phyloP scores from a whole-genome alignment of 192 early-diverging fungal genomes.

The Physocladia obscura region DNA sequence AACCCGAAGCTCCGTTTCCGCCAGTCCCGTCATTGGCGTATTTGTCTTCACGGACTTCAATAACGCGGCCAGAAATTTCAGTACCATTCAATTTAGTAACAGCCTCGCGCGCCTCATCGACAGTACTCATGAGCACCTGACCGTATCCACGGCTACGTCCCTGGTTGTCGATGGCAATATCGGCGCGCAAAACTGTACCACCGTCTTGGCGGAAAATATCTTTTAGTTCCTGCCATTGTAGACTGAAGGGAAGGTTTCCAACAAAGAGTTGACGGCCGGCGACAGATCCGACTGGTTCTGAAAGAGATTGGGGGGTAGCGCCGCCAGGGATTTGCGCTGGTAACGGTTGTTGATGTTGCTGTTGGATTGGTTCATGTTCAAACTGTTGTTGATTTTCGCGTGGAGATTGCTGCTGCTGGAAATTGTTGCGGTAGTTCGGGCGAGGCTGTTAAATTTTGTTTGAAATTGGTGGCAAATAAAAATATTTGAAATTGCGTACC shows the following conservation, averaged over 20 bases:
- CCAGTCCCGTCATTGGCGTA: conserved; percentile 25
- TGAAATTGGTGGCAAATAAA: background rate
- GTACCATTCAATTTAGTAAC: conserved; percentile 42
- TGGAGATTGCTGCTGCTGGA: conserved; percentile 2
- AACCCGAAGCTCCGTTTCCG: background rate
- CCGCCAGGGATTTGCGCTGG: background rate
- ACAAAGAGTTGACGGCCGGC: conserved; percentile 62
- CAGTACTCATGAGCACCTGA: conserved; percentile 59
- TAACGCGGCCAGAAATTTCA: conserved; percentile 42
- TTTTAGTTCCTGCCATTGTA: conserved; percentile 82
- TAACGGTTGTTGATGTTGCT: background rate
- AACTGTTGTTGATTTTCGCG: background rate
- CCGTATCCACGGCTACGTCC: conserved; percentile 76
- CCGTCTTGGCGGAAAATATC: conserved; percentile 68
- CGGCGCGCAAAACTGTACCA: conserved; percentile 69
- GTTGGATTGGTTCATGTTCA: background rate
- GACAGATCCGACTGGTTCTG: background rate
- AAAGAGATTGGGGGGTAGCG: too few species aligned
- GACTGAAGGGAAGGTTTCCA: conserved; percentile 75
- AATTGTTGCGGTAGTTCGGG: conserved; percentile 17
- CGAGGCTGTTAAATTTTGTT: background rate
- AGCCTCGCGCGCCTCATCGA: conserved; percentile 46
- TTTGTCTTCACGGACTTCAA: conserved; percentile 53
- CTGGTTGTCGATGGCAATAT: conserved; percentile 61
- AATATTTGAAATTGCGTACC: background rate